These are phyloP conservation scores for Colletotrichum graminicola DNA, from an alignment of 2,329 filamentous ascomycete species.

Conservation along the genomic window DNA sequence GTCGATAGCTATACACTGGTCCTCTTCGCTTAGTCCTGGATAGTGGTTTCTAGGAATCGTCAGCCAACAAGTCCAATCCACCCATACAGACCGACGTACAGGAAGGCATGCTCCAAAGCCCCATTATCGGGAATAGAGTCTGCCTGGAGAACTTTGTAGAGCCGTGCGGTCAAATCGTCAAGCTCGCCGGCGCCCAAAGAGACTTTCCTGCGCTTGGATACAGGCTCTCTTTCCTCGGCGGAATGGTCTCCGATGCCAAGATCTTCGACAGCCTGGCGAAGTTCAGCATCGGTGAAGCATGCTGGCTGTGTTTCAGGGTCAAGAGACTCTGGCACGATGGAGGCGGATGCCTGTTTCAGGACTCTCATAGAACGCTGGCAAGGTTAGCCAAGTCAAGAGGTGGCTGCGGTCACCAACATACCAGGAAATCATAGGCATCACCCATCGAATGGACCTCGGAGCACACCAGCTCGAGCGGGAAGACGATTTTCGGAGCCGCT, in stretches of 20 bases:
- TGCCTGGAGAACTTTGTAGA: conserved; percentile 48
- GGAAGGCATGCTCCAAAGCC: conserved; percentile 53
- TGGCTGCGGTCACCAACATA: conserved; percentile 45
- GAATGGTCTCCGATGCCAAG: conserved; percentile 42
- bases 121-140: conserved; percentile 46
- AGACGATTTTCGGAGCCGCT: conserved; percentile 57
- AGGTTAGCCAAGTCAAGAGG: conserved; percentile 15
- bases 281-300: conserved; percentile 46
- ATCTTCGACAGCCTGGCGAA: conserved; percentile 45
- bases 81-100: conserved; percentile 56
- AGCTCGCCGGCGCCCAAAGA: conserved; percentile 43
- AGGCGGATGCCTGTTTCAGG: conserved; percentile 45
- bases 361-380: conserved; percentile 49
- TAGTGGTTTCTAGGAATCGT: conserved; percentile 55
- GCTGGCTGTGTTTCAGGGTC: conserved; percentile 42
- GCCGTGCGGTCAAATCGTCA: conserved; percentile 43
- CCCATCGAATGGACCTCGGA: conserved; percentile 49
- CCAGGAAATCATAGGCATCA: conserved; percentile 57
- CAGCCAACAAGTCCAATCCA: not conserved
- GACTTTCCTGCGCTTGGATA: conserved; percentile 51
- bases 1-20: conserved; percentile 66
- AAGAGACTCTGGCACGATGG: conserved; percentile 43
- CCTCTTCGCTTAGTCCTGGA: conserved; percentile 58
- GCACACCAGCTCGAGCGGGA: conserved; percentile 55
- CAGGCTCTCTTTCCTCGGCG: conserved; percentile 41